Evolutionary conservation across 441 rosid genomes (phyloP), one percentile per base, ranked within the genome.

Genomic region (Croton laevigatus): DNA sequence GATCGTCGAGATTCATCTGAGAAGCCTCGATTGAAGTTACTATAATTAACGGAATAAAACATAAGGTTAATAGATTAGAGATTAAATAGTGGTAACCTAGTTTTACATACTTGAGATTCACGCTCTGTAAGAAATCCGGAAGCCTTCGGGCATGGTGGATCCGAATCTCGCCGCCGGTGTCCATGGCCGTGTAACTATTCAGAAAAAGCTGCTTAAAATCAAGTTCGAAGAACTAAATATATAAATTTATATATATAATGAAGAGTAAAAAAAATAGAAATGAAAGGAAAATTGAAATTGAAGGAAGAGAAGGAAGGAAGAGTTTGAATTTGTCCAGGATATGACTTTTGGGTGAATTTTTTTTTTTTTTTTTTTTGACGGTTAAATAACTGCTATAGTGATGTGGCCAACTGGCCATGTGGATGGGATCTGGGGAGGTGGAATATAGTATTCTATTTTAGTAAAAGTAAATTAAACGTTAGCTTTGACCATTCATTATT

Each of bases 41-140:
- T 19, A 77, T 73, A 60, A 86, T 86, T 27, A 88, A 71, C 23
- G 94, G 96, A 59, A 88, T 46, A 14, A 82, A 72, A 65, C 88
- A 86, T 62, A 90, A 77, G 22, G 91, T 70, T 7, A 87, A 66
- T 38, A 90, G 75, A 78, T 88, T 83, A 16, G 87, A 81, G 79
- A 88, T 82, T 12, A 88, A 66, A 77, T 85, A 87, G 71, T 88
- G 89, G 69, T 90, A 90, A 16, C 96, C 91, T 52, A 90, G 62
- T 73, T 88, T 88, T 11, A 88, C 91, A 71, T 90, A 82, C 87
- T 88, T 87, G 79, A 90, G 91, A 76, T 90, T 90, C 54, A 88
- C 96, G 78, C 91, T 87, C 70, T 87, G 93, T 38, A 87, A 84
- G 82, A 88, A 90, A 74, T 90, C 91, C 2, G 96, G 93, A 3